These are phyloP conservation scores for Septoria petroselini DNA, from an alignment of 2,329 filamentous ascomycete genomes.

Conservation along the genomic window DNA sequence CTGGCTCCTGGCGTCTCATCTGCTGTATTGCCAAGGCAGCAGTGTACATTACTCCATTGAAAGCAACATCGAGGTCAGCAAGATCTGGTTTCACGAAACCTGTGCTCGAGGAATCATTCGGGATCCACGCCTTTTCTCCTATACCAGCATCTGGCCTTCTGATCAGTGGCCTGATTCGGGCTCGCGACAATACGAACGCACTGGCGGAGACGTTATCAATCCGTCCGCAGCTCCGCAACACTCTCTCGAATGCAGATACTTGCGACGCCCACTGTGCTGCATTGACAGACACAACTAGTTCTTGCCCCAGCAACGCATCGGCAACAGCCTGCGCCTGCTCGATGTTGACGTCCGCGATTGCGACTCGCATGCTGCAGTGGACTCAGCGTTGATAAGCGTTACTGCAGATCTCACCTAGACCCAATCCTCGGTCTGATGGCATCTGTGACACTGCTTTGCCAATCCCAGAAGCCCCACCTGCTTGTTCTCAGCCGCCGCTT, in stretches of 20 bases:
- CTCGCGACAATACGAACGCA: conserved; percentile 22
- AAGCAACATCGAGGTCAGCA: conserved; percentile 41
- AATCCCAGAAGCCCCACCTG: conserved; percentile 35
- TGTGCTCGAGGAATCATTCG: conserved; percentile 25
- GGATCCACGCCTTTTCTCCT: conserved; percentile 41
- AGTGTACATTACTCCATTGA: conserved; percentile 46
- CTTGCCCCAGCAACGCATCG: conserved; percentile 20
- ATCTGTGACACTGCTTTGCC: conserved; percentile 37
- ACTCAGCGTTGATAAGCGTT: not conserved
- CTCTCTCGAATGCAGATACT: conserved; percentile 38
- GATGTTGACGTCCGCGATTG: conserved; percentile 45
- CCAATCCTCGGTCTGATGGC: conserved; percentile 32
- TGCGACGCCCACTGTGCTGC: conserved; percentile 42
- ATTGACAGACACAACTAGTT: conserved; percentile 34
- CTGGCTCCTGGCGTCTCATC: conserved; percentile 41
- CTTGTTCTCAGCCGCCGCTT: not conserved
- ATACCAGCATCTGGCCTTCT: conserved; percentile 34
- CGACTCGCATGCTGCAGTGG: conserved; percentile 48
- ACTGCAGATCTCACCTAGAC: not conserved
- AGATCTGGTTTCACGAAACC: conserved; percentile 43
- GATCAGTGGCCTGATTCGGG: not conserved
- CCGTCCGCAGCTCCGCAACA: conserved; percentile 36
- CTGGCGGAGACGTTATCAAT: conserved; percentile 43
- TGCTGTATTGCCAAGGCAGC: conserved; percentile 45
- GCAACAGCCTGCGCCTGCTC: conserved; percentile 31